Base-by-base conservation (phyloP, 2,329 filamentous ascomycete genomes). In the Clonostachys rhizophaga region DNA sequence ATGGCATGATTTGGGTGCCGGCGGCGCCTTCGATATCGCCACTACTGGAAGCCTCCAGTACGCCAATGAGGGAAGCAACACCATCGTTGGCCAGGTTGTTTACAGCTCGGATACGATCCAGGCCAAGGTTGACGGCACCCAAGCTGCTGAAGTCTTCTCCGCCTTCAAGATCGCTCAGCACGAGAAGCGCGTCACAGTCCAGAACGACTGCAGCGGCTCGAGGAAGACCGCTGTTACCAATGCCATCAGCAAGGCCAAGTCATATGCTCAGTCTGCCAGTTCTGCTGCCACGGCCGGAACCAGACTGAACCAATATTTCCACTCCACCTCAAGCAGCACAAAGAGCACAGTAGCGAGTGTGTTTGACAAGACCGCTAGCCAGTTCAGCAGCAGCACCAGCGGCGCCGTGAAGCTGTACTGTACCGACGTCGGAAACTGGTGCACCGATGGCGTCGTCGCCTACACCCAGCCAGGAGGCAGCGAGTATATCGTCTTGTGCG, bases 221-320 rank as follows among this genome's bases (percentile, higher is more conserved):
- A 30, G 69, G 34, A 62, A 65, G 35, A 61, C 60, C 0, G 60
- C 71, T 3, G 69, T 78, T 37, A 20, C 30, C 17, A 42, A 33
- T 18, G 81, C 79, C 2, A 64, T 84, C 16, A 59, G 54, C 50
- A 76, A 78, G 62, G 79, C 80, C 56, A 63, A 67, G 5, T 30
- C 24, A 30, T 30, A 30, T 10, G 24, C 24, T 10, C 2, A 3
- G 9, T 30, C 24, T 30, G 24, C 24, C 9, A 30, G 24, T 30
- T 3, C 24, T 30, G 24, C 24, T 10, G 24, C 24, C 24, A 10
- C 24, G 24, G 24, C 24, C 9, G 24, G 24, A 30, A 30, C 24
- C 54, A 80, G 74, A 56, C 63, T 84, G 54, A 63, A 62, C 37
- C 78, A 84, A 58, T 86, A 84, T 70, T 88, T 86, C 74, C 85